A percentile compares a stretch with the other conserved stretches of the same genome.
Evolutionary conservation across 768 basidiomycete species (phyloP).

Genomic region (Hericium rajendrae): DNA sequence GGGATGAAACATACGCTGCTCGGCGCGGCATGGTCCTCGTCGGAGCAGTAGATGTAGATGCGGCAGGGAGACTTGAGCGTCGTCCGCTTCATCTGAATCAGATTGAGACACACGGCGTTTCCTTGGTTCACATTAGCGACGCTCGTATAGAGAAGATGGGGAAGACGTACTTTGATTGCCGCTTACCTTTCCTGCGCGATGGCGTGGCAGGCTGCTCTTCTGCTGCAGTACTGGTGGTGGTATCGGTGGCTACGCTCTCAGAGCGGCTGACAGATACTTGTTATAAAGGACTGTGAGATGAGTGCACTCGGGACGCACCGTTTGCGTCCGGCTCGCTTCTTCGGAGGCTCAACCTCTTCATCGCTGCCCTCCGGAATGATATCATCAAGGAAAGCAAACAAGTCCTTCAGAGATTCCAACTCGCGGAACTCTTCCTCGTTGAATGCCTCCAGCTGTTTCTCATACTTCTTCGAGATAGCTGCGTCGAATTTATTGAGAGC

Average conservation of each 20-base stretch:
- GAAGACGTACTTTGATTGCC: conserved; percentile 19
- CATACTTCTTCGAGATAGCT: conserved; percentile 59
- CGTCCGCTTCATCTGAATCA: conserved; percentile 38
- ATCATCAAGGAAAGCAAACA: conserved; percentile 66
- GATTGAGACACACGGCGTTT: conserved; percentile 46
- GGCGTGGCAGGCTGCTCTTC: conserved; percentile 13
- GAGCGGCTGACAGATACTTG: conserved; percentile 38
- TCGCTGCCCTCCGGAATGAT: conserved; percentile 57
- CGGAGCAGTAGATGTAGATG: conserved; percentile 30
- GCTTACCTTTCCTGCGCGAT: conserved; percentile 27
- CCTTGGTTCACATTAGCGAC: conserved; percentile 24
- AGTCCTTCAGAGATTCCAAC: conserved; percentile 47
- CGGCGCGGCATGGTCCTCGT: conserved; percentile 47
- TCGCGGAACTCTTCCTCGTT: conserved; percentile 63
- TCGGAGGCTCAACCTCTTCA: conserved; percentile 28
- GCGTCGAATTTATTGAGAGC: conserved; percentile 65
- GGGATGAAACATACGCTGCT: conserved; percentile 38
- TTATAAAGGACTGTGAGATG: neutral
- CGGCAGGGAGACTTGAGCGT: conserved; percentile 19
- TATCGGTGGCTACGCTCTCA: conserved; percentile 41
- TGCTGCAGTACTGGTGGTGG: conserved; percentile 28
- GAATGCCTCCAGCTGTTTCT: conserved; percentile 59
- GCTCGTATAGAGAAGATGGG: neutral
- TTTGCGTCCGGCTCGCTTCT: conserved; percentile 32
- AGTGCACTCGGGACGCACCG: conserved; percentile 31